Evolutionary conservation across 75 land plant species (phyloP).

Genomic region (Pinus tabuliformis): DNA sequence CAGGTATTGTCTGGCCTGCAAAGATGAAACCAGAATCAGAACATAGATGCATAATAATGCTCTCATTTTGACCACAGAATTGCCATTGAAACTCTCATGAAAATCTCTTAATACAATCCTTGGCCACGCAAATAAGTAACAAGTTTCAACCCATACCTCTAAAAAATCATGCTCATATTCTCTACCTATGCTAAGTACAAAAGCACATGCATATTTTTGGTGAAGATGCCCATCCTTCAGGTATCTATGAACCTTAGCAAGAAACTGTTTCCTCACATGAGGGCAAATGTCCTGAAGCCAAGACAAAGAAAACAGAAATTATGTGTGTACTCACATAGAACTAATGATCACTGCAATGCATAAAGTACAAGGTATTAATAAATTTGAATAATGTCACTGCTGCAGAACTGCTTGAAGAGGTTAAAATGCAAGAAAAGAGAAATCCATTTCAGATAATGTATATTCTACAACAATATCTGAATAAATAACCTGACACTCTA

Average conservation of each 20-base stretch:
- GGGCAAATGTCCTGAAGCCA: slow-evolving; percentile 43
- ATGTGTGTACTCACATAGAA: neutral
- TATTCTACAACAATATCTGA: neutral
- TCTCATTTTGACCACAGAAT: neutral
- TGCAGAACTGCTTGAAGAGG: neutral
- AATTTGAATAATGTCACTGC: neutral
- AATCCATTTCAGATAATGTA: neutral
- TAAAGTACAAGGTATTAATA: neutral
- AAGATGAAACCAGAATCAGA: neutral
- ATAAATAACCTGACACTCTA: neutral
- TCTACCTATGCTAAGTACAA: slow-evolving; percentile 37
- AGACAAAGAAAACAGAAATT: neutral
- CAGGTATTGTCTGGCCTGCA: slow-evolving; percentile 64
- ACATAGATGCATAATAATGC: neutral
- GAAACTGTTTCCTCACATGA: slow-evolving; percentile 64
- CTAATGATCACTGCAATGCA: neutral
- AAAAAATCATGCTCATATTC: slow-evolving; percentile 33
- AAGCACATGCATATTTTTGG: slow-evolving; percentile 84
- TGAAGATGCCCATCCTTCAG: slow-evolving; percentile 69
- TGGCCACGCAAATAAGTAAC: neutral
- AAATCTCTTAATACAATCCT: neutral
- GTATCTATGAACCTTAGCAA: slow-evolving; percentile 73
- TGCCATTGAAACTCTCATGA: neutral
- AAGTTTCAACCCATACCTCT: slow-evolving; percentile 43
- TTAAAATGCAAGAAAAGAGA: neutral